Percentiles rank a stretch among this genome's conserved stretches.
phyloP scores from a whole-genome alignment of 2,329 filamentous ascomycete genomes.

The Pseudogymnoascus sp. region DNA sequence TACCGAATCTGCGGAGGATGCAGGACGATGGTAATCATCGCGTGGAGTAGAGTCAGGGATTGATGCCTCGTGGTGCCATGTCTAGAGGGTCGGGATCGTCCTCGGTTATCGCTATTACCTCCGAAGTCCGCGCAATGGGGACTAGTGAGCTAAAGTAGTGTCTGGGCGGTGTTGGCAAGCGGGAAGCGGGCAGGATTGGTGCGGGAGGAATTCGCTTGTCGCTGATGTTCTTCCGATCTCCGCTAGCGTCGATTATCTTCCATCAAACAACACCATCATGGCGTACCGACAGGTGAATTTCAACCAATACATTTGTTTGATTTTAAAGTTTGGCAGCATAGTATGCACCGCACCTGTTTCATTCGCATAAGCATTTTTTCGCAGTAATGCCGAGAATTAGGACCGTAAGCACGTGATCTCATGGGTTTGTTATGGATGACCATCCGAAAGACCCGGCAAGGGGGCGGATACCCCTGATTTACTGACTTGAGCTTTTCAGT shows the following conservation, averaged over 20 bases:
- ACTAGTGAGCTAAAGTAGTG: neutral
- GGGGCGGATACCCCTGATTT: neutral
- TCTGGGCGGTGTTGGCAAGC: neutral
- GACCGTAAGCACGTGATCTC: neutral
- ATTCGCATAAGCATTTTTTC: neutral
- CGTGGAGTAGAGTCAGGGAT: neutral
- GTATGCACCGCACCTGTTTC: neutral
- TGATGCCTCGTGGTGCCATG: neutral
- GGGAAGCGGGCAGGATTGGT: neutral
- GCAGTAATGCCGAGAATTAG: neutral
- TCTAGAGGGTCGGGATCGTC: neutral
- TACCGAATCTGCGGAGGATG: neutral
- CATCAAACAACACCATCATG: neutral
- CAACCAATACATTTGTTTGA: neutral
- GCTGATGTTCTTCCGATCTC: conserved; percentile 1
- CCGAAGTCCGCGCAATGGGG: neutral
- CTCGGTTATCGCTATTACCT: neutral
- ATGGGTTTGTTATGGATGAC: neutral
- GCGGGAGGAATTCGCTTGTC: neutral
- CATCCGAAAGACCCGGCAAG: neutral
- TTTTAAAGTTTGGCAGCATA: neutral
- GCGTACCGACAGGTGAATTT: neutral
- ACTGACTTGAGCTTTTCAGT: neutral
- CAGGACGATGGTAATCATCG: neutral
- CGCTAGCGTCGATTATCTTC: neutral